These are phyloP conservation scores for Pythium sukuiense DNA, from an alignment of 352 stramenopile genomes.

Conservation along the genomic window DNA sequence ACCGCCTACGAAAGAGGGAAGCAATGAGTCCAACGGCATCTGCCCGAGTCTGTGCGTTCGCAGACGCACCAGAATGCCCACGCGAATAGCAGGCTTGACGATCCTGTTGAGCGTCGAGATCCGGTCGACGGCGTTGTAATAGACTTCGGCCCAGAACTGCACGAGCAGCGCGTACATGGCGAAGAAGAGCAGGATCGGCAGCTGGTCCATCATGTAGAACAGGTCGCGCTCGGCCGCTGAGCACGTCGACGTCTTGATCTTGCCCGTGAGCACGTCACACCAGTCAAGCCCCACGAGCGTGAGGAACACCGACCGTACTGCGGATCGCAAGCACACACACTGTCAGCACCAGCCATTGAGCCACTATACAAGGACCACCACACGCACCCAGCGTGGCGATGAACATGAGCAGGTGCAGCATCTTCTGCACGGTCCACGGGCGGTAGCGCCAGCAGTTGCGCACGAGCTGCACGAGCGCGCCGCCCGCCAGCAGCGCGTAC, in stretches of 20 bases:
- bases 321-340: neutral
- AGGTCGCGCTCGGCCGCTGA: slow-evolving; percentile 64
- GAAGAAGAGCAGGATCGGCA: slow-evolving; percentile 83
- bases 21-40: neutral
- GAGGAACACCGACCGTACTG: slow-evolving; percentile 50
- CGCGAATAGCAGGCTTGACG: slow-evolving; percentile 71
- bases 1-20: slow-evolving; percentile 37
- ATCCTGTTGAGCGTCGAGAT: slow-evolving; percentile 55
- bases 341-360: neutral
- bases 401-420: slow-evolving; percentile 85
- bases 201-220: slow-evolving; percentile 86
- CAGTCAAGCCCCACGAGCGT: slow-evolving; percentile 74
- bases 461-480: slow-evolving; percentile 63
- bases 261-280: slow-evolving; percentile 74
- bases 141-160: slow-evolving; percentile 89
- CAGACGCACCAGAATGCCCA: slow-evolving; percentile 55
- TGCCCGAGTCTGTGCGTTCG: neutral
- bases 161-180: slow-evolving; percentile 79
- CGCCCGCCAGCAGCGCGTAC: slow-evolving; percentile 65
- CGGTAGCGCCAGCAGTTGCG: slow-evolving; percentile 84
- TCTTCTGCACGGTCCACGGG: slow-evolving; percentile 87
- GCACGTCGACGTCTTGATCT: slow-evolving; percentile 60
- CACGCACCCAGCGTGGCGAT: slow-evolving; percentile 58
- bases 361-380: neutral
- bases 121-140: slow-evolving; percentile 86